Evolutionary conservation across 1,139 yeast genomes (phyloP), one percentile per base, ranked within the genome.

Genomic region (Taphrina pruni): DNA sequence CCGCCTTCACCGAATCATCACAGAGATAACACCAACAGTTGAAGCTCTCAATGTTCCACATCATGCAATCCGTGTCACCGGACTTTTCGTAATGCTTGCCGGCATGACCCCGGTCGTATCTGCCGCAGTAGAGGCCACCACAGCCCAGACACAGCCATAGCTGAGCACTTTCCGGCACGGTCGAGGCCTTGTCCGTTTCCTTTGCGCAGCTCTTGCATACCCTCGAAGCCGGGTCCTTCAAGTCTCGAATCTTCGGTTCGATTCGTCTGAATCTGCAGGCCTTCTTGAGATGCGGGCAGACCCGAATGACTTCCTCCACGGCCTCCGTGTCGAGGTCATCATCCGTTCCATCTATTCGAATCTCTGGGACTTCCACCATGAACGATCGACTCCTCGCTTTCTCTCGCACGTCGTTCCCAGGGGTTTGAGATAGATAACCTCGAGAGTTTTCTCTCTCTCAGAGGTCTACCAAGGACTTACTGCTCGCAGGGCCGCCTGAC

Each of bases 71-170:
- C 14, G 52, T 41, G 14, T 60, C 65, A 9, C 64, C 65, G 6
- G 38, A 9, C 20, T 58, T 58, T 43, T 60, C 57, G 51, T 57
- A 46, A 36, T 69, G 70, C n/a, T 62, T 48, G 20, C 39, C 60
- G 35, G 66, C 65, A 46, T 69, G 70, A 8, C 61, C 60, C 6
- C 35, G 17, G 20, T 69, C 69, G 35, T 69, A 57, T 35, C 67
- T 54, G 20, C 66, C 69, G 21, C 70, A 69, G 38, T 65, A 69
- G 14, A 69, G 41, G 46, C 52, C 38, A 17, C 70, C 70, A 11
- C 70, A 69, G 14, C 57, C 56, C 12, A 66, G 51, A 52, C 69
- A 65, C 35, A 65, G 35, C 69, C 70, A 69, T 9, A 69, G 58
- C 56, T 50, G 66, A 20, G 62, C 57, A 43, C 46, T 43, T 14